Conservation (phyloP, 2,329 filamentous ascomycete genomes). For the Endoconidiophora laricicola region DNA sequence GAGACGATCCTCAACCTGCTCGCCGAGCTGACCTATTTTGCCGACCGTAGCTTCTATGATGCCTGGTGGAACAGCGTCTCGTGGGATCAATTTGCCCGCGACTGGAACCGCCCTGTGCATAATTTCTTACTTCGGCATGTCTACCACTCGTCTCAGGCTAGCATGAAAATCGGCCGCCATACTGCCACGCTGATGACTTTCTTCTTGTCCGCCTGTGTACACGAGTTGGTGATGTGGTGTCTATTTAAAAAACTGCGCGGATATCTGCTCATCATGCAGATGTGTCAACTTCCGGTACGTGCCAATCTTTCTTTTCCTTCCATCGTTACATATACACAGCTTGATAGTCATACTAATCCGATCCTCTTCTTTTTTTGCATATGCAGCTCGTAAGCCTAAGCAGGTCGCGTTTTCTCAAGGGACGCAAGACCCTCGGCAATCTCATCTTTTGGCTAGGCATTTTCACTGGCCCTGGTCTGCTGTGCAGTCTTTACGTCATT, state of each 20-base stretch:
- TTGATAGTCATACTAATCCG: not conserved
- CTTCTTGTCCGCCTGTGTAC: slow-evolving; percentile 51
- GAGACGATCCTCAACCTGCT: slow-evolving; percentile 57
- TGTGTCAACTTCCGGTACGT: slow-evolving; percentile 51
- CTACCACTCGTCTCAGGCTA: slow-evolving; percentile 61
- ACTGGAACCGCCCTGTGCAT: slow-evolving; percentile 66
- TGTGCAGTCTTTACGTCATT: slow-evolving; percentile 44
- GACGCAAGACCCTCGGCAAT: slow-evolving; percentile 49
- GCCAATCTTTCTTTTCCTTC: not conserved
- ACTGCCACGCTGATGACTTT: slow-evolving; percentile 64
- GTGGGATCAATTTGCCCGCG: slow-evolving; percentile 63
- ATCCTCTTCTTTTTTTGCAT: not conserved
- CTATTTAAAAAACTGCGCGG: slow-evolving; percentile 63
- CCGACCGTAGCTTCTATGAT: slow-evolving; percentile 56
- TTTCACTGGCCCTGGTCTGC: slow-evolving; percentile 56
- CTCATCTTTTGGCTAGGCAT: slow-evolving; percentile 63
- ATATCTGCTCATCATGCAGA: slow-evolving; percentile 56
- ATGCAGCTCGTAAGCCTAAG: slow-evolving; percentile 44
- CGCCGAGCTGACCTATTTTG: slow-evolving; percentile 60
- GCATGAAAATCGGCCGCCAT: slow-evolving; percentile 51
- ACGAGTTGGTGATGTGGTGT: slow-evolving; percentile 67
- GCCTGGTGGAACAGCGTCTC: slow-evolving; percentile 48
- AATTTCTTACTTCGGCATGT: slow-evolving; percentile 64
- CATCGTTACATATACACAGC: not conserved
- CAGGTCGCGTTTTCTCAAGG: slow-evolving; percentile 47